These are phyloP conservation scores for Peterozyma toletana DNA, from an alignment of 805 yeast species.

Conservation along the genomic window DNA sequence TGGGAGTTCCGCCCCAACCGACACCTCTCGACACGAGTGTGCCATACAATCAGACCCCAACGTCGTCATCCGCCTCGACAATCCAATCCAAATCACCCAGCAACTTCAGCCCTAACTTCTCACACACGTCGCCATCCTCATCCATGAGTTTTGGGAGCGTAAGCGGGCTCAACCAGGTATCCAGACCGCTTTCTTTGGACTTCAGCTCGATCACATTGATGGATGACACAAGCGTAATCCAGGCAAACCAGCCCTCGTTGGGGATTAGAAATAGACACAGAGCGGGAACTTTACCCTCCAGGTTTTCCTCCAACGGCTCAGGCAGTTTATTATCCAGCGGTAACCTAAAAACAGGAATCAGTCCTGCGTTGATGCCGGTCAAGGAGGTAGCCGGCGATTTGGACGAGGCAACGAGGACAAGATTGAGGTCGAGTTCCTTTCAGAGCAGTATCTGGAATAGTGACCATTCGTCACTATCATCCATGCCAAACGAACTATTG, in stretches of 20 bases:
- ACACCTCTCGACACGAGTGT: no score
- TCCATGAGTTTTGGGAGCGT: slow-evolving; percentile 5
- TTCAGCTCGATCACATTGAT: slow-evolving; percentile 1
- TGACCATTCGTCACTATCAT: slow-evolving; percentile 17
- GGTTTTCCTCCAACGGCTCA: slow-evolving; percentile 26
- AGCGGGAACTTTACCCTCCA: slow-evolving; percentile 75
- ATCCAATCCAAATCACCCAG: slow-evolving; percentile 4
- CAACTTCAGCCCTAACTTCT: slow-evolving; percentile 2
- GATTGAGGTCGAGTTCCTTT: slow-evolving; percentile 53
- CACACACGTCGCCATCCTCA: slow-evolving; percentile 5
- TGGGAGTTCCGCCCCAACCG: no score
- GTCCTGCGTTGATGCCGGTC: slow-evolving; percentile 20
- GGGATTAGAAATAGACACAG: slow-evolving; percentile 53
- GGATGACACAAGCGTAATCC: not conserved
- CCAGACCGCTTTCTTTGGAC: slow-evolving; percentile 7
- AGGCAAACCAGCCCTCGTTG: slow-evolving; percentile 11
- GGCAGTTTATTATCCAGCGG: slow-evolving; percentile 4
- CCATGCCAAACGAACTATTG: slow-evolving; percentile 1
- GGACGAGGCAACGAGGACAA: slow-evolving; percentile 11
- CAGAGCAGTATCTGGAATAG: slow-evolving; percentile 57
- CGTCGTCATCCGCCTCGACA: not conserved
- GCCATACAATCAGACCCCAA: not conserved
- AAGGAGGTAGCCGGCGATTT: slow-evolving; percentile 14
- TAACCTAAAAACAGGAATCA: slow-evolving; percentile 13
- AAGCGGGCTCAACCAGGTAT: not conserved